A percentile compares a stretch with the other conserved stretches of the same genome.
These are phyloP conservation scores for Boletus sensibilis DNA, from an alignment of 768 basidiomycete species.

Conservation along the genomic window DNA sequence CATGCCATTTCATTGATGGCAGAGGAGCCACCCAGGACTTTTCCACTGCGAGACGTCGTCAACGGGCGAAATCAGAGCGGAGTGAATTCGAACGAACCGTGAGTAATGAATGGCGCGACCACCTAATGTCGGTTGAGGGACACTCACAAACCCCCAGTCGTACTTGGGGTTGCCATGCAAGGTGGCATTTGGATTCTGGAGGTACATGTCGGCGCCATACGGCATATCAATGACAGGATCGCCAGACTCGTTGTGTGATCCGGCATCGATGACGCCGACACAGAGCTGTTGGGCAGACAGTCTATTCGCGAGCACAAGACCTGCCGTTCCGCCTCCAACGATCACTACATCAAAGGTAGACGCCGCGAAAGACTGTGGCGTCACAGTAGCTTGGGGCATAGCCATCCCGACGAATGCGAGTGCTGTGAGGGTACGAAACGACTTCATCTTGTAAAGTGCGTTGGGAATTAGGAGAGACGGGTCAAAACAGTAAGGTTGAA, in stretches of 20 bases:
- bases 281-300: not conserved
- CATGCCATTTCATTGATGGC: not conserved
- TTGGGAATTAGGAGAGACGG: not conserved
- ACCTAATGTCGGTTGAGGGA: not conserved
- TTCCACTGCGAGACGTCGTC: not conserved
- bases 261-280: not conserved
- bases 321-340: not conserved
- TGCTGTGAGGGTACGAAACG: not conserved
- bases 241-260: not conserved
- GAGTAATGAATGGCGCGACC: not conserved
- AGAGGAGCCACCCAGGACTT: constrained; percentile 3
- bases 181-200: not conserved
- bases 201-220: not conserved
- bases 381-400: not conserved
- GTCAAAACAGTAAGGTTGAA: not conserved
- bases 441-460: not conserved
- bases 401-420: not conserved
- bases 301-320: not conserved
- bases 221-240: not conserved
- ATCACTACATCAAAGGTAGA: not conserved
- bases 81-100: not conserved
- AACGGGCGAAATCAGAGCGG: not conserved
- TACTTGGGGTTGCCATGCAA: not conserved
- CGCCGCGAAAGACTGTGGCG: not conserved
- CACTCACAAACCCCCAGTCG: not conserved